A percentile compares a stretch with the other conserved stretches of the same genome.
Conservation (phyloP, 148 eudicot genomes). For the Persicaria tinctoria region DNA sequence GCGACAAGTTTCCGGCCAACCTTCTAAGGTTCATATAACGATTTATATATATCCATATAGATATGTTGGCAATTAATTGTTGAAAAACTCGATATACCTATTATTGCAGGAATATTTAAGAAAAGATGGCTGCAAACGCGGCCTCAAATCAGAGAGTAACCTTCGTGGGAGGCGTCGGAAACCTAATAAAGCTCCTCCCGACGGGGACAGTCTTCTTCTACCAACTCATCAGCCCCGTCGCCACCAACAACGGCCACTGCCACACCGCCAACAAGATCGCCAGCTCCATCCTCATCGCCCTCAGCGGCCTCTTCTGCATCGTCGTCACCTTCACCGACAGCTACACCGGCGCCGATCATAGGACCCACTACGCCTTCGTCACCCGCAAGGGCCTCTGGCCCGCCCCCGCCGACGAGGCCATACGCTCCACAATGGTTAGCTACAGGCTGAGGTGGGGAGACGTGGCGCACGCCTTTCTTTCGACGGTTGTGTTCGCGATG, state of each 20-base stretch:
- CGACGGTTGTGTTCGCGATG: conserved; percentile 29
- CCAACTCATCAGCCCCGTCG: conserved; percentile 29
- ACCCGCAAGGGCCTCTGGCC: conserved; percentile 29
- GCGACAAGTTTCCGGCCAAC: too few relatives aligned
- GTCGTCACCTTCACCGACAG: conserved; percentile 38
- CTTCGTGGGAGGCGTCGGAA: not conserved
- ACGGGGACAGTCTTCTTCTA: conserved; percentile 38
- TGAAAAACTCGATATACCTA: too few relatives aligned
- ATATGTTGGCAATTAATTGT: too few relatives aligned
- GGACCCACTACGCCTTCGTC: conserved; percentile 29
- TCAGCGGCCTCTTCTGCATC: conserved; percentile 27
- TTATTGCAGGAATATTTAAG: too few relatives aligned
- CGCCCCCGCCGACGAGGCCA: conserved; percentile 14
- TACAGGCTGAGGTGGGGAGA: conserved; percentile 18
- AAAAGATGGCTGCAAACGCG: too few relatives aligned
- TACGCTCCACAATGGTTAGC: not conserved
- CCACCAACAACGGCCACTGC: conserved; percentile 31
- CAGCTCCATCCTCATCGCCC: conserved; percentile 20
- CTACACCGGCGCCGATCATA: conserved; percentile 19
- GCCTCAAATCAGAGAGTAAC: too few relatives aligned
- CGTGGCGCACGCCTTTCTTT: conserved; percentile 18
- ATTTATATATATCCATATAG: too few relatives aligned
- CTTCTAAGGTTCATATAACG: too few relatives aligned
- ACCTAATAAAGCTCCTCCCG: conserved; percentile 38
- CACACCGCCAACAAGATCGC: conserved; percentile 26